Conservation (phyloP, 208 protist species). For the Trypanosoma melophagium region DNA sequence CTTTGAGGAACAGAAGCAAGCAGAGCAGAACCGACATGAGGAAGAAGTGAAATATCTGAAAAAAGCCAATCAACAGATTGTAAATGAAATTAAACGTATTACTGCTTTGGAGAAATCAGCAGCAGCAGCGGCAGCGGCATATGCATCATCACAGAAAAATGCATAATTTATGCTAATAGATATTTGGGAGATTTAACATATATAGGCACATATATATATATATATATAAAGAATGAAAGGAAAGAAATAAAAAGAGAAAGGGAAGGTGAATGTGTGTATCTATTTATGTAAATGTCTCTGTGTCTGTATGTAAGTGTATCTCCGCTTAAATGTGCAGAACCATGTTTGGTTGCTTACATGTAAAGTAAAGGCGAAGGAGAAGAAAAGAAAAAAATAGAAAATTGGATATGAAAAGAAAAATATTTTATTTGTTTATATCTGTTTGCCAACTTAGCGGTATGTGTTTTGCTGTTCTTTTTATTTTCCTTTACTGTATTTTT, state of each 20-base stretch:
- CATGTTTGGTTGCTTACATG: too few species aligned
- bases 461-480: neutral
- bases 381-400: too few species aligned
- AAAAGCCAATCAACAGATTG: slow-evolving; percentile 82
- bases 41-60: slow-evolving; percentile 90
- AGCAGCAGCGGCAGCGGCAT: slow-evolving; percentile 15
- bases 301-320: too few species aligned
- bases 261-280: neutral
- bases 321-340: too few species aligned
- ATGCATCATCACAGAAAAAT: neutral
- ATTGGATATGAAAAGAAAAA: too few species aligned
- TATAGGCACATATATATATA: slow-evolving; percentile 3
- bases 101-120: slow-evolving; percentile 49
- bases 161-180: neutral
- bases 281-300: too few species aligned
- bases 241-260: slow-evolving; percentile 1
- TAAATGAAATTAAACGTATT: slow-evolving; percentile 88
- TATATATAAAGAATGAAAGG: neutral
- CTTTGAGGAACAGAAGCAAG: slow-evolving; percentile 79
- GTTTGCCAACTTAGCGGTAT: neutral
- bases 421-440: slow-evolving; percentile 20
- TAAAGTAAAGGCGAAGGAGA: too few species aligned
- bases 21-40: slow-evolving; percentile 65
- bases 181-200: neutral
- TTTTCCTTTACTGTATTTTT: neutral